A percentile compares a stretch with the other conserved stretches of the same genome.
Evolutionary conservation across 352 stramenopile genomes (phyloP).

Genomic region (Phytophthora fragariaefolia): DNA sequence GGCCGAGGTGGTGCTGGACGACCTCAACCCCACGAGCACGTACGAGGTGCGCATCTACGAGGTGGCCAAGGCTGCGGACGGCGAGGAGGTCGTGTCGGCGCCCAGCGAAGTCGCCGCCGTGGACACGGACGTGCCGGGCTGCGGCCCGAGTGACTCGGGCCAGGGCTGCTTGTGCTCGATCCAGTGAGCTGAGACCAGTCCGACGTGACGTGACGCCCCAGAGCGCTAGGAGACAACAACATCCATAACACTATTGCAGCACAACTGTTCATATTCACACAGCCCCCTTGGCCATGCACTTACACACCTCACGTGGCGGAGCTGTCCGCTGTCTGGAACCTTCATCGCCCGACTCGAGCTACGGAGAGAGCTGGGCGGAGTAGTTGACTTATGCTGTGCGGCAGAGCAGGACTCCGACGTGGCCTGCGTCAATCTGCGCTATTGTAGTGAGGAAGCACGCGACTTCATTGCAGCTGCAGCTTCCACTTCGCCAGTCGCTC

Average conservation of each 20-base stretch:
- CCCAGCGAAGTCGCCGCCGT: slow-evolving; percentile 82
- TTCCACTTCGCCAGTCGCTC: slow-evolving; percentile 44
- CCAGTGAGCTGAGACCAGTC: slow-evolving; percentile 45
- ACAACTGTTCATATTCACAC: slow-evolving; percentile 37
- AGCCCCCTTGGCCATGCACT: slow-evolving; percentile 16
- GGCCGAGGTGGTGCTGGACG: slow-evolving; percentile 72
- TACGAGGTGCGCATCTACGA: slow-evolving; percentile 88
- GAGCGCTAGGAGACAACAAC: slow-evolving; percentile 6
- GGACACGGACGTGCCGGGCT: slow-evolving; percentile 89
- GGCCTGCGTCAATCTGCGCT: not conserved
- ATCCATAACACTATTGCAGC: slow-evolving; percentile 34
- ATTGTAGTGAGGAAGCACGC: not conserved
- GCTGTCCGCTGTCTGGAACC: too few species aligned
- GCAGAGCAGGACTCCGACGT: too few species aligned
- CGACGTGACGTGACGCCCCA: slow-evolving; percentile 6
- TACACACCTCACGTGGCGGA: slow-evolving; percentile 5
- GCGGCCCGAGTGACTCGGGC: slow-evolving; percentile 63
- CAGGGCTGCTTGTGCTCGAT: slow-evolving; percentile 50
- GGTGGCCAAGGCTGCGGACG: slow-evolving; percentile 45
- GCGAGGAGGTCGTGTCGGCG: slow-evolving; percentile 50
- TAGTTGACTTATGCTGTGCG: not conserved
- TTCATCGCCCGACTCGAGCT: too few species aligned
- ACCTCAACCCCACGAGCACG: slow-evolving; percentile 88
- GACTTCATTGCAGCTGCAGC: slow-evolving; percentile 30
- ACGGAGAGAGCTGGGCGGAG: too few species aligned